Evolutionary conservation across 371 early-diverging fungal species (phyloP).

Genomic region (Mucor lusitanicus): DNA sequence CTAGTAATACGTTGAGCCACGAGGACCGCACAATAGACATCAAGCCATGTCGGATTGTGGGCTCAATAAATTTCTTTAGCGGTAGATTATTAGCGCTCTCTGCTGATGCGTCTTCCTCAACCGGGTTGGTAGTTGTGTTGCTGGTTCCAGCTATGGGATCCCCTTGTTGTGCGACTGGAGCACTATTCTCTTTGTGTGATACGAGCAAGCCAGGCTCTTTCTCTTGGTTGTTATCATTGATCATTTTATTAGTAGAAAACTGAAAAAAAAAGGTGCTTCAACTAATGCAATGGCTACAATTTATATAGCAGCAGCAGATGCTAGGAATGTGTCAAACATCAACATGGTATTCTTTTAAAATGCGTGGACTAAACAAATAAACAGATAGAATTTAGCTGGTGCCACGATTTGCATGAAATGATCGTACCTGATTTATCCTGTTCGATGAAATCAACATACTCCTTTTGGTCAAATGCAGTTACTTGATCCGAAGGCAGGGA

Average conservation of each 20-base stretch:
- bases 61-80: conserved; percentile 11
- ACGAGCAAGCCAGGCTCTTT: background rate
- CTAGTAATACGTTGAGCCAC: conserved; percentile 64
- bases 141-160: background rate
- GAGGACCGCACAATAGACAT: conserved; percentile 54
- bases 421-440: conserved; percentile 3
- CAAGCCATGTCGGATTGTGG: conserved; percentile 31
- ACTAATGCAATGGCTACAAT: background rate
- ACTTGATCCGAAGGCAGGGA: conserved; percentile 20
- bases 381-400: background rate
- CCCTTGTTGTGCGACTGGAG: background rate
- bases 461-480: conserved; percentile 17
- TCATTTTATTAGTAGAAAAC: background rate
- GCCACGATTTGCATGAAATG: background rate
- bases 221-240: background rate
- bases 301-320: background rate
- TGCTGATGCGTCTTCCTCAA: background rate
- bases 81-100: no score
- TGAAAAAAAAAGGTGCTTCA: background rate
- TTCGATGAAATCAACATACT: conserved; percentile 27
- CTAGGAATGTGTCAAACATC: conserved; percentile 4
- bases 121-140: background rate
- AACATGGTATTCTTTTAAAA: background rate
- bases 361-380: conserved; percentile 11
- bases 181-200: background rate